A percentile compares a stretch with the other conserved stretches of the same genome.
Conservation (phyloP, 164 flowering plant genomes). For the Chimonanthus salicifolius region DNA sequence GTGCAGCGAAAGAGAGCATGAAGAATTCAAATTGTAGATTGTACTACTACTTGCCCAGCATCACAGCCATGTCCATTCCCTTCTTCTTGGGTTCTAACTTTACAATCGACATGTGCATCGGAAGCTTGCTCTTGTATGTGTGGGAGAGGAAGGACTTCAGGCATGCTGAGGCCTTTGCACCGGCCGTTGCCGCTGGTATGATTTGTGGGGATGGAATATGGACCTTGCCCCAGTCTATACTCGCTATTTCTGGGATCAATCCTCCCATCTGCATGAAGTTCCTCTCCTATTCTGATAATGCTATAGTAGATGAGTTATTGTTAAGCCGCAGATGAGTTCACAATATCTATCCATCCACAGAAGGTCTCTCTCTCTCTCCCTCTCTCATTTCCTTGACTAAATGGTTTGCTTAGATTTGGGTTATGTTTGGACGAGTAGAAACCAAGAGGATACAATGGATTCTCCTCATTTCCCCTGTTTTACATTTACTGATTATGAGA, state of each 20-base stretch:
- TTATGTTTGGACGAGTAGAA: too few relatives aligned
- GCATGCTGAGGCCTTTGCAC: slow-evolving; percentile 18
- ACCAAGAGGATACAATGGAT: too few relatives aligned
- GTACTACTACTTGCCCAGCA: slow-evolving; percentile 22
- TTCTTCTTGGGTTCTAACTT: slow-evolving; percentile 30
- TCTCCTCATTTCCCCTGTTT: too few relatives aligned
- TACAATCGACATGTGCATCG: slow-evolving; percentile 33
- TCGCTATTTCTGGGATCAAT: slow-evolving; percentile 29
- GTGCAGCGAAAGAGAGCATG: slow-evolving; percentile 7
- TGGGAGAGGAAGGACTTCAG: slow-evolving; percentile 22
- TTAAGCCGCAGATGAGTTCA: background rate
- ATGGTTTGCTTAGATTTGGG: background rate
- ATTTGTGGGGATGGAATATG: slow-evolving; percentile 31
- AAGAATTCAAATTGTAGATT: slow-evolving; percentile 1
- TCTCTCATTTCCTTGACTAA: too few relatives aligned
- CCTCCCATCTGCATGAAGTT: slow-evolving; percentile 69
- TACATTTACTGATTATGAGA: too few relatives aligned
- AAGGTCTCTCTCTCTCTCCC: too few relatives aligned
- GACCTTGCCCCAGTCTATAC: slow-evolving; percentile 23
- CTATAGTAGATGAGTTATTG: slow-evolving; percentile 30
- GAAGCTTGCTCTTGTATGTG: slow-evolving; percentile 22
- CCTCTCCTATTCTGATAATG: slow-evolving; percentile 16
- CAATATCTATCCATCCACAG: background rate
- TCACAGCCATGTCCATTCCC: slow-evolving; percentile 35
- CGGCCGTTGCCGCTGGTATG: slow-evolving; percentile 31